Conservation (phyloP, 2,329 filamentous ascomycete species). For the Cytospora piceae region DNA sequence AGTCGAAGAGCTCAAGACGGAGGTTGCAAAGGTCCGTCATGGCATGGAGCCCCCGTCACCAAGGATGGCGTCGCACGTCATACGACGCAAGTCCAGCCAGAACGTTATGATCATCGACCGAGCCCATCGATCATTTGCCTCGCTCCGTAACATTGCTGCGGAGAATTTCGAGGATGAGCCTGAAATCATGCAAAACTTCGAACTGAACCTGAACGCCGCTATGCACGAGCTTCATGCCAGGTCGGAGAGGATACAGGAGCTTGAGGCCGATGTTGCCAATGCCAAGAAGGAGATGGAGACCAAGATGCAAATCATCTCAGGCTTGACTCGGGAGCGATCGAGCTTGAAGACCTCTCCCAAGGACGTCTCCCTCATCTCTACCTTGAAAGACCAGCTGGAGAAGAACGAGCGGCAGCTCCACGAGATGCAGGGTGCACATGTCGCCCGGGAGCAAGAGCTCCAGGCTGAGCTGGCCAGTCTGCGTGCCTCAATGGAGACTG, state of each 20-base stretch:
- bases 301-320: slow-evolving; percentile 95
- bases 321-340: slow-evolving; percentile 87
- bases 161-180: slow-evolving; percentile 84
- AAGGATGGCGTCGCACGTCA: slow-evolving; percentile 69
- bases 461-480: slow-evolving; percentile 71
- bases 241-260: slow-evolving; percentile 85
- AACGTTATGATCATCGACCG: slow-evolving; percentile 86
- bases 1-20: slow-evolving; percentile 88
- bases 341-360: slow-evolving; percentile 83
- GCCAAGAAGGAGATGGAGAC: slow-evolving; percentile 95
- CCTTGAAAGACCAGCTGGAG: slow-evolving; percentile 84
- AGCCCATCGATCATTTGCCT: slow-evolving; percentile 87
- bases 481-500: slow-evolving; percentile 52
- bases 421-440: slow-evolving; percentile 72
- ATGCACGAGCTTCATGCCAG: slow-evolving; percentile 89
- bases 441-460: slow-evolving; percentile 75
- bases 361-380: slow-evolving; percentile 88
- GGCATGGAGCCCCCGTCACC: slow-evolving; percentile 62
- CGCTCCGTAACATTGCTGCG: slow-evolving; percentile 82
- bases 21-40: slow-evolving; percentile 77
- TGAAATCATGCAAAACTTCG: slow-evolving; percentile 89
- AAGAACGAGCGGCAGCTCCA: slow-evolving; percentile 82
- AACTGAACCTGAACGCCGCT: slow-evolving; percentile 85
- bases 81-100: slow-evolving; percentile 91
- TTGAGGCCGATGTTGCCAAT: slow-evolving; percentile 81